phyloP scores from a whole-genome alignment of 78 protist species.

The Cyanophora paradoxa region DNA sequence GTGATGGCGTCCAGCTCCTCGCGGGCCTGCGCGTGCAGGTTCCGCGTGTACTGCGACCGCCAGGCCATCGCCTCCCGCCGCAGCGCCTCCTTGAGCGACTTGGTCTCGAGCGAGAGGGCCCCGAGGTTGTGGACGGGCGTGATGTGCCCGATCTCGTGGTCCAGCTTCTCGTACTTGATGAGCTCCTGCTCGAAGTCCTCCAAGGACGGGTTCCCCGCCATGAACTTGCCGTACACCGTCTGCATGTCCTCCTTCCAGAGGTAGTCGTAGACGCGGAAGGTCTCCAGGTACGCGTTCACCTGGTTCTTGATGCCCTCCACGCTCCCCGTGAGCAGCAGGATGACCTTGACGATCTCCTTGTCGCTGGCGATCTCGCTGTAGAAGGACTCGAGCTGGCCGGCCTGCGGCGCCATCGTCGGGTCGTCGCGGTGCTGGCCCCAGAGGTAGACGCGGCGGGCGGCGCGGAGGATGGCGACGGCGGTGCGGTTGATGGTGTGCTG shows the following conservation, averaged over 20 bases:
- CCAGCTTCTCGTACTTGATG: constrained; percentile 13
- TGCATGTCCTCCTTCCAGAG: constrained; percentile 44
- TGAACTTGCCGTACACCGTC: constrained; percentile 19
- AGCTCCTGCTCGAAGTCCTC: constrained; percentile 44
- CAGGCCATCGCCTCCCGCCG: constrained; percentile 34
- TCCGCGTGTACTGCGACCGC: constrained; percentile 24
- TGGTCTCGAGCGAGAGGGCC: constrained; percentile 15
- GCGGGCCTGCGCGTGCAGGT: constrained; percentile 23
- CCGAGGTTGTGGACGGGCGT: constrained; percentile 23
- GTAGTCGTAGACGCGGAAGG: constrained; percentile 24
- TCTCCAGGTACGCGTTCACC: constrained; percentile 15
- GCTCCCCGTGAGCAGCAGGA: constrained; percentile 46
- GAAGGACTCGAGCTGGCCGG: neutral
- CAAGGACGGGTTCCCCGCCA: constrained; percentile 12
- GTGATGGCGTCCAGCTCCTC: constrained; percentile 9
- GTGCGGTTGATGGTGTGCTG: constrained; percentile 23
- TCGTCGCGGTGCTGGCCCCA: neutral
- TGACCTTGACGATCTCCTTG: constrained; percentile 7
- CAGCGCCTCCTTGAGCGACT: constrained; percentile 21
- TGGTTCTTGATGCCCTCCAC: constrained; percentile 25
- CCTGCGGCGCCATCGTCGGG: neutral
- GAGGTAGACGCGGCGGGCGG: neutral
- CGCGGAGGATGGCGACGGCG: neutral
- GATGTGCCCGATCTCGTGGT: constrained; percentile 13
- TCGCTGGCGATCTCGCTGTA: constrained; percentile 9